Evolutionary conservation across 2,329 filamentous ascomycete genomes (phyloP), one percentile per base, ranked within the genome.

Genomic region (Paecilomyces sp.): DNA sequence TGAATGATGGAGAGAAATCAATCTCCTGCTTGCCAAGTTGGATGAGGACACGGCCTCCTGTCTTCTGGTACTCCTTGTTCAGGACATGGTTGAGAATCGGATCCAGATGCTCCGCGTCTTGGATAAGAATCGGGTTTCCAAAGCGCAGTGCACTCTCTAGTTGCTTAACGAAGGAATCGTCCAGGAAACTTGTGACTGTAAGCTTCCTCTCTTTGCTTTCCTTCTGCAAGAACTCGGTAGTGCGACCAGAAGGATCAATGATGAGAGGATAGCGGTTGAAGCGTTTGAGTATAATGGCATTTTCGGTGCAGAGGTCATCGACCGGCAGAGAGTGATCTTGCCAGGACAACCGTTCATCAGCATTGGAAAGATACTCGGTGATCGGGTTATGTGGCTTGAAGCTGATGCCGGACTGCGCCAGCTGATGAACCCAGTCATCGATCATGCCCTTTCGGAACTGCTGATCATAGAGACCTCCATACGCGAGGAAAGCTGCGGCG

Each of bases 21-120:
- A 99, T 99, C 77, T 99, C 92, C 76, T 99, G 95, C 77, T 94
- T 97, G 70, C 94, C 94, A 50, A 99, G 89, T 76, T 99, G 94
- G 64, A 99, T 99, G 57, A 99, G 86, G 54, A 97, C 93, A 83
- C 94, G 93, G 24, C 94, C 94, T 66, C 94, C 94, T 30, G 95
- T 99, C 80, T 92, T 95, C 77, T 99, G 95, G 76, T 99, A 99
- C 72, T 99, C 94, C 76, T 99, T 99, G 80, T 99, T 99, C 76
- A 99, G 86, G 59, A 99, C 93, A 69, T 99, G 94, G 71, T 97
- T 99, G 68, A 99, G 87, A 61, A 99, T 92, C 0, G 95, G 95
- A 71, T 99, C 94, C 60, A 99, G 80, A 73, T 99, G 90, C 77
- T 99, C 95, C 0, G 94, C 95, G 74, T 99, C 94, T 76, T 99